Percentiles rank a stretch among this genome's conserved stretches.
phyloP scores from a whole-genome alignment of 2,329 filamentous ascomycete genomes.

The Monosporascus sp. region DNA sequence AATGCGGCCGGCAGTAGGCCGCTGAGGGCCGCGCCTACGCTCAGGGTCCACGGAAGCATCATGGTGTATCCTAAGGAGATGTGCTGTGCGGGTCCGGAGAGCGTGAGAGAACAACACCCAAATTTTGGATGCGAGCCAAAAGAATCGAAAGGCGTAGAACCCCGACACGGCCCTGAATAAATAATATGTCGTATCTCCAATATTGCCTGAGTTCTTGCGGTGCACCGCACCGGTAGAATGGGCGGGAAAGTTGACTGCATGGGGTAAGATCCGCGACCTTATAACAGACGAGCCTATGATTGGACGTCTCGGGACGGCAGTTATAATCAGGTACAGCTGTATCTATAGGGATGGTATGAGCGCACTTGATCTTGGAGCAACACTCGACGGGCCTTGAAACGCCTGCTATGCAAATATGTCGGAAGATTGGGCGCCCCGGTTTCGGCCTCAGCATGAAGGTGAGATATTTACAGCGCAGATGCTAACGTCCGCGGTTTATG shows the following conservation, averaged over 20 bases:
- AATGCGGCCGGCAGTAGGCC: conserved; percentile 6
- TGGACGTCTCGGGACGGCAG: not conserved
- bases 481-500: no score
- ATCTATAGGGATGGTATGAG: no score
- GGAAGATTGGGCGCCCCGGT: no score
- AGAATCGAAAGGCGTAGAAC: not conserved
- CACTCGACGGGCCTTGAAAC: no score
- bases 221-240: not conserved
- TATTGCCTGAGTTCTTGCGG: not conserved
- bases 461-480: no score
- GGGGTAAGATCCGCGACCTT: not conserved
- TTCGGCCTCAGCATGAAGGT: no score
- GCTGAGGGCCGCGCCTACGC: conserved; percentile 1
- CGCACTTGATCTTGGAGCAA: no score
- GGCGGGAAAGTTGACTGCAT: not conserved
- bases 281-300: not conserved
- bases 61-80: not conserved
- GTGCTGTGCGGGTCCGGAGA: not conserved
- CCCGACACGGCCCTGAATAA: not conserved
- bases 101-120: not conserved
- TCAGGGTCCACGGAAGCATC: not conserved
- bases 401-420: no score
- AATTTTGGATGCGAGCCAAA: no score
- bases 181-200: not conserved
- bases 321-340: no score